Conservation (phyloP, 176 grass and related monocot species). For the Lolium perenne region DNA sequence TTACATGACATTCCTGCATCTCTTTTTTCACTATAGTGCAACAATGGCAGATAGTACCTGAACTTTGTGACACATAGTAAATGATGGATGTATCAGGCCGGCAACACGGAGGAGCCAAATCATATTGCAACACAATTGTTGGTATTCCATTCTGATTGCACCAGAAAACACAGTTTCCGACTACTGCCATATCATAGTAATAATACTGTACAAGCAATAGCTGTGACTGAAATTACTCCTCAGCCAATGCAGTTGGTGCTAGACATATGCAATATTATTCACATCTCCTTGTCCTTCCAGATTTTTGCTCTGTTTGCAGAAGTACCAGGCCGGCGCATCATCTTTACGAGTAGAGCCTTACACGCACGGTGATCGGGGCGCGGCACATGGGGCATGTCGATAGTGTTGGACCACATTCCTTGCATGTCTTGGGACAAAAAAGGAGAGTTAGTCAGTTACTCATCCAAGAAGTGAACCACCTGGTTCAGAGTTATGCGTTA, state of each 20-base stretch:
- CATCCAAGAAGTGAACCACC: not conserved
- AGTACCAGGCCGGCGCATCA: not conserved
- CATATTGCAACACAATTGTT: not conserved
- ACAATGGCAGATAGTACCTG: not conserved
- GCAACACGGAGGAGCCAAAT: not conserved
- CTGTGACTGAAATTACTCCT: conserved; percentile 16
- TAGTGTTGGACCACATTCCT: conserved; percentile 76
- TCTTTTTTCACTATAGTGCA: not conserved
- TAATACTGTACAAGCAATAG: not conserved
- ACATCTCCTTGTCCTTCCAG: conserved; percentile 5
- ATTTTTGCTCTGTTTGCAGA: not conserved
- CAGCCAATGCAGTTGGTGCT: not conserved
- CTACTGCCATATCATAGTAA: not conserved
- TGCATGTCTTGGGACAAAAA: conserved; percentile 69
- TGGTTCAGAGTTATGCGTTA: not conserved
- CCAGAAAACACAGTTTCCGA: not conserved
- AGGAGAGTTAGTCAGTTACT: not conserved
- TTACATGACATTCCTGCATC: not conserved
- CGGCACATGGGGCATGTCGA: conserved; percentile 81
- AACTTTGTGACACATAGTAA: not conserved
- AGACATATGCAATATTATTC: conserved; percentile 6
- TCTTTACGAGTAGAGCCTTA: conserved; percentile 68
- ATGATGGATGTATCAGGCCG: not conserved
- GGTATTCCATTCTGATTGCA: conserved; percentile 1
- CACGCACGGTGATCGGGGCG: conserved; percentile 59